Base-by-base conservation (phyloP, 495 filamentous ascomycete genomes). In the Trichoderma parareesei region DNA sequence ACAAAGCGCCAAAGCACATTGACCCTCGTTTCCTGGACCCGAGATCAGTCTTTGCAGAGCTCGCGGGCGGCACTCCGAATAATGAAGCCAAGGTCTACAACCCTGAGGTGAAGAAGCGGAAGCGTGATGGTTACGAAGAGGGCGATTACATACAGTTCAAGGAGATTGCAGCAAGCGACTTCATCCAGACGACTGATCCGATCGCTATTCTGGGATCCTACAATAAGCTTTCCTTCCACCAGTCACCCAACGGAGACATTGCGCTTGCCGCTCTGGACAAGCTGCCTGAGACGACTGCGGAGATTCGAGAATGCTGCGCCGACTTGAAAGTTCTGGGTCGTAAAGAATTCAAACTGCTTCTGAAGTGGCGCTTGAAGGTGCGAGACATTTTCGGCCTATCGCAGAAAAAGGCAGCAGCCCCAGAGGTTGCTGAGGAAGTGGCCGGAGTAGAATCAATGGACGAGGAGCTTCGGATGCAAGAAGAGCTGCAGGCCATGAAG, bases 11-110 rank as follows among this genome's bases (percentile, higher is more conserved):
- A 0, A 97, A 96, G 74, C 84, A 85, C 61, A 84, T 98, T 65
- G 94, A 98, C 72, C 92, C 95, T 4, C 90, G 89, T 65, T 93
- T 98, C 71, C 83, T 98, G 60, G 94, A 98, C 73, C 85, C 94
- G 7, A 85, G 87, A 44, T 85, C 91, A 62, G 95, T 97, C 20
- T 99, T 99, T 73, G 93, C 95, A 53, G 94, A 99, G 75, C 79
- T 97, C n/a, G 81, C 88, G 2, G 91, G 89, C 65, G 86, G 90
- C 14, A 88, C 92, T 5, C 93, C 93, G 10, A 98, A 98, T 73
- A 92, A 97, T 70, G 95, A 99, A 74, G 94, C 93, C 38, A 94
- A 93, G 72, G 94, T 99, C 3, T 99, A 95, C 79, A 95, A 98
- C 69, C 94, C 94, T 0, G 94, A 98, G 74, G 79, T 89, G 69